Evolutionary conservation across 225 moss, liverwort and hornwort species (phyloP).

Genomic region (Bryum argenteum): DNA sequence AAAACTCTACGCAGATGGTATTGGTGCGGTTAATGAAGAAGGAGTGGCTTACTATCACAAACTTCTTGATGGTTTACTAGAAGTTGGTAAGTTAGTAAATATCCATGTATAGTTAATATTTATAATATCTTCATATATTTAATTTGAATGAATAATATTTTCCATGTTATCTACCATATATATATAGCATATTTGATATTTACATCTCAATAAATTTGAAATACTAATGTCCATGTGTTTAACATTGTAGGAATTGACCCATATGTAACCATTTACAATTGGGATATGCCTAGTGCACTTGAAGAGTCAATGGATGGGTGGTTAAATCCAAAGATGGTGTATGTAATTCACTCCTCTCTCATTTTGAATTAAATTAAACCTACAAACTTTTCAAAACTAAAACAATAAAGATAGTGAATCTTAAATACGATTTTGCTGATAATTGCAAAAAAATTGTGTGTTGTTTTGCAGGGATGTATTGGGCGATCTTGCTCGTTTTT

Average conservation of each 20-base stretch:
- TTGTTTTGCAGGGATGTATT: slow-evolving; percentile 18
- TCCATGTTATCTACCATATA: too few relatives aligned
- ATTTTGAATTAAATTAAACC: neutral
- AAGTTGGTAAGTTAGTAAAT: slow-evolving; percentile 9
- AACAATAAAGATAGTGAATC: neutral
- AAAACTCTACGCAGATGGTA: slow-evolving; percentile 24
- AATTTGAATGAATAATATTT: too few relatives aligned
- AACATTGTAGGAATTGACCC: slow-evolving; percentile 39
- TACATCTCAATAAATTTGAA: too few relatives aligned
- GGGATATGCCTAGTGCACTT: slow-evolving; percentile 49
- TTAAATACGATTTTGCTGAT: neutral
- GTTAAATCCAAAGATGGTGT: slow-evolving; percentile 43
- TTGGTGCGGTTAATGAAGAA: slow-evolving; percentile 35
- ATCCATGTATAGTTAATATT: too few relatives aligned
- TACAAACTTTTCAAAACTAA: accelerated
- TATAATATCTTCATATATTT: too few relatives aligned
- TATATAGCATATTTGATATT: too few relatives aligned
- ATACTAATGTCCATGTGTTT: too few relatives aligned
- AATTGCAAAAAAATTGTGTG: neutral
- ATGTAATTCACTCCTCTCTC: neutral
- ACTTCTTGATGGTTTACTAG: slow-evolving; percentile 33
- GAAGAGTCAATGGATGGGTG: slow-evolving; percentile 39
- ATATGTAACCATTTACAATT: slow-evolving; percentile 57
- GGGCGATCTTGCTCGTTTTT: slow-evolving; percentile 42
- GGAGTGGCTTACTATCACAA: slow-evolving; percentile 46